Evolutionary conservation across 2,329 filamentous ascomycete species (phyloP).

Genomic region (Trichoderma sp.): DNA sequence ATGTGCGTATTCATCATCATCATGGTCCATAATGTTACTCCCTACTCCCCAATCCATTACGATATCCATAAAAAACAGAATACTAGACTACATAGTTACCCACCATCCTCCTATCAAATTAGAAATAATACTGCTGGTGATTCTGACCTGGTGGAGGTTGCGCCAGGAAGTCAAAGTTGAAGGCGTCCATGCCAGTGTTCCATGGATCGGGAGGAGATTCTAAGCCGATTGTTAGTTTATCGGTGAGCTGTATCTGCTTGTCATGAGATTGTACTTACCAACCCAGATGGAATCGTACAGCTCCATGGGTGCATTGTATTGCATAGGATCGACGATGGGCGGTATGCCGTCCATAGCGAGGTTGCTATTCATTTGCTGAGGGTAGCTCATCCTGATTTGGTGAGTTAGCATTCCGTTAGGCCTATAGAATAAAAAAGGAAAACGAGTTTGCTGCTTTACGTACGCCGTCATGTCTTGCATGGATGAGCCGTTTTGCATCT

Average conservation of each 20-base stretch:
- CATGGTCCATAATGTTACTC: background rate
- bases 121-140: constrained; percentile 62
- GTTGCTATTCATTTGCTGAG: constrained; percentile 40
- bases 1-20: background rate
- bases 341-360: constrained; percentile 48
- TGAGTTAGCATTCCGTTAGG: background rate
- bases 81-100: background rate
- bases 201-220: constrained; percentile 60
- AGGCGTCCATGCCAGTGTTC: constrained; percentile 54
- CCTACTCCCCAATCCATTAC: background rate
- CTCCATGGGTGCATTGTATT: constrained; percentile 67
- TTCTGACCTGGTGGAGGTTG: constrained; percentile 61
- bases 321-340: constrained; percentile 55
- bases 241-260: background rate
- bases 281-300: constrained; percentile 69
- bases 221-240: constrained; percentile 33
- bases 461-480: constrained; percentile 49
- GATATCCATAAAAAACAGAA: background rate
- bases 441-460: constrained; percentile 22
- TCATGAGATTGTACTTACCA: constrained; percentile 47
- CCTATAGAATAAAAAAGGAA: background rate
- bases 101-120: background rate
- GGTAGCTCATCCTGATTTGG: constrained; percentile 4
- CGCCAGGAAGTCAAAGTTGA: constrained; percentile 63
- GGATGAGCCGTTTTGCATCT: constrained; percentile 60